Evolutionary conservation across 352 stramenopile species (phyloP), one percentile per base, ranked within the genome.

Genomic region (Pythium dissotocum): DNA sequence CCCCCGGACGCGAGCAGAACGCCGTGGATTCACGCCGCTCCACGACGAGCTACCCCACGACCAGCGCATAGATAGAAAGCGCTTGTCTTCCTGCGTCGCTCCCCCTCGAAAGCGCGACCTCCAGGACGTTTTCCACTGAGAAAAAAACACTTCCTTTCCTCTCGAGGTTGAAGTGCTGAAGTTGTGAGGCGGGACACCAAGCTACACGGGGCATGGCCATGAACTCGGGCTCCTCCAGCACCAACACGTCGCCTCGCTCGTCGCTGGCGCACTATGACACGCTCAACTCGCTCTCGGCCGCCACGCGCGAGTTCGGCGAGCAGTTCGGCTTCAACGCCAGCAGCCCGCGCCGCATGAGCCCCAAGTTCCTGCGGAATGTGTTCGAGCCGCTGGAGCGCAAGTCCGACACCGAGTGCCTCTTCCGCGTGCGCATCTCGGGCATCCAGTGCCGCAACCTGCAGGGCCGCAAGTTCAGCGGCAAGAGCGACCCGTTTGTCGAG

Each of bases 371-470:
- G 36, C 82, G 85, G 55, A 72, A 70, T 32, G 73, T 93, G 6
- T 93, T 93, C 53, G 85, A 93, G 60, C 78, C 83, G 30, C 61
- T 84, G 8, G 85, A 91, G 51, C 80, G 61, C 33, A 80, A 72
- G 58, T 73, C 65, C 58, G 83, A 90, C 55, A 77, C 76, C 9
- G 84, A 93, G 63, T 94, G 87, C 65, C 73, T 94, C 42, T 96
- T 96, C 58, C 85, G 86, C 46, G 87, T 96, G 52, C 78, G 88
- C 3, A 91, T 96, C 58, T 93, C 83, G 2, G 87, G 87, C 48
- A 96, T 96, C 61, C 88, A 96, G 74, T 96, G 88, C 61, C 86
- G 88, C 32, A 96, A 96, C 70, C 70, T 96, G 14, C 83, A 93
- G 62, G 82, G 80, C 18, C 79, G 87, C 48, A 78, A 88, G 56